Evolutionary conservation across 768 basidiomycete genomes (phyloP).

Genomic region (Termitomyces sp.): DNA sequence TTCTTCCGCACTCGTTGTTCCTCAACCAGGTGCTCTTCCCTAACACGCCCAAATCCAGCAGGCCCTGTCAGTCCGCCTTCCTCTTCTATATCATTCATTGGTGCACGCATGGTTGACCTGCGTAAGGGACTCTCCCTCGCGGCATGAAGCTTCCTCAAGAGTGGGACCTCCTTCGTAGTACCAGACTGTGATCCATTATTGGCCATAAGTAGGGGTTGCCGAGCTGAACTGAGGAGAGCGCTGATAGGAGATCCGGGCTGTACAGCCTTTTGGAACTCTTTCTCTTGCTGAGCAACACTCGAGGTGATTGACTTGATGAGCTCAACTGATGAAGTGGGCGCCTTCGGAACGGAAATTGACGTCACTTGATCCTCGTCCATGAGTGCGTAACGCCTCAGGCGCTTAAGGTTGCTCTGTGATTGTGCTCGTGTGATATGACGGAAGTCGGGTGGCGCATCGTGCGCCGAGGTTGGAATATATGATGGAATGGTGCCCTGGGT

Average conservation of each 20-base stretch:
- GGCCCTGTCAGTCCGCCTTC: constrained; percentile 26
- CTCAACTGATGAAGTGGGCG: constrained; percentile 18
- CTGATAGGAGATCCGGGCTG: constrained; percentile 94
- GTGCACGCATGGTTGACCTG: constrained; percentile 33
- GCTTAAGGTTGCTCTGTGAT: constrained; percentile 65
- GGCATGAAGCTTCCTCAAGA: constrained; percentile 54
- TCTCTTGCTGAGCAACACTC: constrained; percentile 81
- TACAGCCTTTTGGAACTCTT: constrained; percentile 94
- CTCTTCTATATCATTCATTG: constrained; percentile 39
- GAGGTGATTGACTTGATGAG: constrained; percentile 40
- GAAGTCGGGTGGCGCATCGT: constrained; percentile 74
- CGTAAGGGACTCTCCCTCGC: constrained; percentile 54
- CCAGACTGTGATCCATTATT: constrained; percentile 22
- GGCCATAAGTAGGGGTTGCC: constrained; percentile 79
- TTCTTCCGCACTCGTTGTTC: constrained; percentile 45
- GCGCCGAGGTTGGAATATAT: constrained; percentile 75
- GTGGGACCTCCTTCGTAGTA: constrained; percentile 27
- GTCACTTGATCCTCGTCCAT: constrained; percentile 59
- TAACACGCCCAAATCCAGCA: constrained; percentile 19
- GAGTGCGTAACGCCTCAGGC: constrained; percentile 54
- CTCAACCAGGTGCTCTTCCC: constrained; percentile 23
- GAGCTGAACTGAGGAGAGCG: constrained; percentile 81
- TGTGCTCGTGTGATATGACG: constrained; percentile 53
- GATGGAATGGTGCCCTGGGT: constrained; percentile 73
- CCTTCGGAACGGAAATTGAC: constrained; percentile 36